A percentile compares a stretch with the other conserved stretches of the same genome.
These are phyloP conservation scores for Apiotrichum brassicae DNA, from an alignment of 1,284 basidiomycete genomes.

Conservation along the genomic window DNA sequence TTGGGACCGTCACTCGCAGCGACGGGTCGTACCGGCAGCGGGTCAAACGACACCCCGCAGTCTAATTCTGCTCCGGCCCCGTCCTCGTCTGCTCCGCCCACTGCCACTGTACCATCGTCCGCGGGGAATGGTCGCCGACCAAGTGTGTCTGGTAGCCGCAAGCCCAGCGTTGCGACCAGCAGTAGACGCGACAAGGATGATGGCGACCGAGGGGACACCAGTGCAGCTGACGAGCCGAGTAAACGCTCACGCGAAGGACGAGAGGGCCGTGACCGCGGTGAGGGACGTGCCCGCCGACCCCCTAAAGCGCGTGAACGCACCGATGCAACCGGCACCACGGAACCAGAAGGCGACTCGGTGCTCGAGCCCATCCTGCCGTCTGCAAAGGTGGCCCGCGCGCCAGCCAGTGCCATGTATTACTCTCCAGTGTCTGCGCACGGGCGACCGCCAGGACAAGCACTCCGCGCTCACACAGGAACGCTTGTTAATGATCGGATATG, in stretches of 20 bases:
- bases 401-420: slow-evolving; percentile 67
- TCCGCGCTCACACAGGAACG: slow-evolving; percentile 78
- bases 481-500: slow-evolving; percentile 74
- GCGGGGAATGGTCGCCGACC: slow-evolving; percentile 7
- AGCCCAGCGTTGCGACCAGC: slow-evolving; percentile 3
- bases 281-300: slow-evolving; percentile 6
- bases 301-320: slow-evolving; percentile 17
- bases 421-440: slow-evolving; percentile 76
- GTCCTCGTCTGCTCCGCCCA: background rate
- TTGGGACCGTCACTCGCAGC: background rate
- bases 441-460: slow-evolving; percentile 60
- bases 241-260: slow-evolving; percentile 3
- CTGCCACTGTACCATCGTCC: background rate
- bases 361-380: slow-evolving; percentile 21
- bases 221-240: slow-evolving; percentile 6
- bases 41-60: background rate
- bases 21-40: background rate
- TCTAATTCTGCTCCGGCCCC: background rate
- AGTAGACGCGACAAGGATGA: slow-evolving; percentile 7
- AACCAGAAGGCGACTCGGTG: slow-evolving; percentile 1
- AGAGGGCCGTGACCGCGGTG: background rate
- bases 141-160: slow-evolving; percentile 5
- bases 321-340: slow-evolving; percentile 1
- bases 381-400: slow-evolving; percentile 21
- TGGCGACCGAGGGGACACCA: slow-evolving; percentile 1